Conservation (phyloP, 2,329 filamentous ascomycete species). For the Neofusicoccum parvum region DNA sequence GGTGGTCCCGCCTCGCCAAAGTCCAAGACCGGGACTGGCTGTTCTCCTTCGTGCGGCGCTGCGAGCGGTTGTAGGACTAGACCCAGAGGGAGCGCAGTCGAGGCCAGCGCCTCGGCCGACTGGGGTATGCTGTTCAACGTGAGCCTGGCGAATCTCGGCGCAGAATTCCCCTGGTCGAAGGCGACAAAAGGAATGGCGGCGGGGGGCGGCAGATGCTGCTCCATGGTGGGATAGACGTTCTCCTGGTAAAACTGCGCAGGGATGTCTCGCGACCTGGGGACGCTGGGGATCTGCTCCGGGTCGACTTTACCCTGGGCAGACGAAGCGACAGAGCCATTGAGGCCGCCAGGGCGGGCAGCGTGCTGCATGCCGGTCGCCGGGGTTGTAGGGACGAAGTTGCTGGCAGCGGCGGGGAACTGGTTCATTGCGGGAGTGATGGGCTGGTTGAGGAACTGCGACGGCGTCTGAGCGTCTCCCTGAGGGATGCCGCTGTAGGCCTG, state of each 20-base stretch:
- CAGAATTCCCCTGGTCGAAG: conserved; percentile 95
- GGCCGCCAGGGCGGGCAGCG: conserved; percentile 33
- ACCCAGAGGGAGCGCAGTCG: conserved; percentile 83
- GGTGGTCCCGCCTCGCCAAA: conserved; percentile 91
- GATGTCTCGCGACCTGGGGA: conserved; percentile 80
- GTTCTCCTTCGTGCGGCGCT: conserved; percentile 78
- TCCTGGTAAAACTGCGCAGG: conserved; percentile 81
- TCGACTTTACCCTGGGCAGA: conserved; percentile 77
- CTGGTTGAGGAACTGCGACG: conserved; percentile 61
- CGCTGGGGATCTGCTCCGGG: conserved; percentile 88
- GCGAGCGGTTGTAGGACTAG: conserved; percentile 88
- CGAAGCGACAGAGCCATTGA: conserved; percentile 48
- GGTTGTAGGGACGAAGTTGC: conserved; percentile 51
- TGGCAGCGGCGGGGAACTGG: conserved; percentile 65
- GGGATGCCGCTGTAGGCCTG: conserved; percentile 72
- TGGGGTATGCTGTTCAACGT: conserved; percentile 93
- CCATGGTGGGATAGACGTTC: conserved; percentile 93
- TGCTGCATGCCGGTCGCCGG: conserved; percentile 40
- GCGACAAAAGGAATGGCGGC: conserved; percentile 86
- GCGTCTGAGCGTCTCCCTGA: conserved; percentile 56
- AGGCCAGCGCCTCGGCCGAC: conserved; percentile 74
- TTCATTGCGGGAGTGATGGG: conserved; percentile 50
- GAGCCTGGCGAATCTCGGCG: conserved; percentile 88
- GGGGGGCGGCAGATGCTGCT: conserved; percentile 87
- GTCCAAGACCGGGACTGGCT: conserved; percentile 86